Conservation (phyloP, 805 yeast genomes). For the Teunomyces barrocoloradensis region DNA sequence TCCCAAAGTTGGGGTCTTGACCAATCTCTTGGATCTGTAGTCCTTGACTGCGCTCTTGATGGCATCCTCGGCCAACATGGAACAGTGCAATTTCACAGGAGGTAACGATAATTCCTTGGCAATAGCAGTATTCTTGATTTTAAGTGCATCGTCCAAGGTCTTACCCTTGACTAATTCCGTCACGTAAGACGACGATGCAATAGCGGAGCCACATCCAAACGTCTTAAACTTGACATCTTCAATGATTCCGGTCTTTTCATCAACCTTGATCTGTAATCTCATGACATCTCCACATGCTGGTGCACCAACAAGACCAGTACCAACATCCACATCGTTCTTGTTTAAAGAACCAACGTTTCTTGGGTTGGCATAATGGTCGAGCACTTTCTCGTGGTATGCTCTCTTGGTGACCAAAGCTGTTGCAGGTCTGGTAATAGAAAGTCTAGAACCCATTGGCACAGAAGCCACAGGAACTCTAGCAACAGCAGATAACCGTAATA, state of each 20-base stretch:
- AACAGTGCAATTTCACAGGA: constrained; percentile 95
- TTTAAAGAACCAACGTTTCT: constrained; percentile 94
- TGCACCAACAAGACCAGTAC: constrained; percentile 97
- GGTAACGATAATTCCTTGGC: constrained; percentile 94
- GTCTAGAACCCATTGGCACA: constrained; percentile 2
- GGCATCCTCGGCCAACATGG: constrained; percentile 99
- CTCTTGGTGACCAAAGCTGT: constrained; percentile 16
- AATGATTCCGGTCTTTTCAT: constrained; percentile 85
- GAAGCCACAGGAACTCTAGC: constrained; percentile 2
- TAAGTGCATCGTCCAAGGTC: constrained; percentile 88
- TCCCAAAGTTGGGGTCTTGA: constrained; percentile 57
- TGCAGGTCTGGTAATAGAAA: not conserved
- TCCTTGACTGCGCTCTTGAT: constrained; percentile 96
- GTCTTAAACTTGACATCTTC: constrained; percentile 97
- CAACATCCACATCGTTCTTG: constrained; percentile 72
- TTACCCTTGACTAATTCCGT: constrained; percentile 95
- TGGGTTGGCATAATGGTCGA: constrained; percentile 95
- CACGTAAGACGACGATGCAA: constrained; percentile 92
- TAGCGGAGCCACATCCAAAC: constrained; percentile 98
- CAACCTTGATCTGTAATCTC: constrained; percentile 93
- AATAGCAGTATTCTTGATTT: constrained; percentile 88
- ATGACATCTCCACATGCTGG: constrained; percentile 99
- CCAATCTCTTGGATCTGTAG: constrained; percentile 76
- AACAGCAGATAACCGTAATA: constrained; percentile 14
- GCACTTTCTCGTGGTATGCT: constrained; percentile 85